Evolutionary conservation across 768 basidiomycete genomes (phyloP), one percentile per base, ranked within the genome.

Genomic region (Boletus edulis): DNA sequence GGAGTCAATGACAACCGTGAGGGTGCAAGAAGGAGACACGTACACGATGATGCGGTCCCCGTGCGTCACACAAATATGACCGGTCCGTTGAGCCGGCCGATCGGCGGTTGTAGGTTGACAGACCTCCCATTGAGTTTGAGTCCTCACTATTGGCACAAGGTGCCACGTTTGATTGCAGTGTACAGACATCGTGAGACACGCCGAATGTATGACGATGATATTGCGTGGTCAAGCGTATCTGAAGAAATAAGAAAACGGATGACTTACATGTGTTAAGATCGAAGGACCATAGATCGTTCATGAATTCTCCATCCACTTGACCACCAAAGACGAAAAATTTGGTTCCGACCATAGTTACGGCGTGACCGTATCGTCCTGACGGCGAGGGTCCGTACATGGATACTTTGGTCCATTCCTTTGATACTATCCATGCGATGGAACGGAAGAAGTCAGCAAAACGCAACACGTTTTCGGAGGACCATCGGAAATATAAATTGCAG

Each of bases 321-420:
- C 97, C 97, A 54, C 96, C 97, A 64, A 97, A 98, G 31, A 98
- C 81, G 69, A 91, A 91, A 75, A 99, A 97, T 70, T 84, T 89
- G 59, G 89, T 91, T 40, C 88, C 91, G 42, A 82, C 81, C 89
- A 99, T 95, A 11, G 91, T 85, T 13, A 94, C 95, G 1, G 95
- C 89, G 72, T 99, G 97, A 0, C 97, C 97, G 66, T 99, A 98
- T 49, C 97, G 81, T 12, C 97, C 97, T 8, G 81, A 80, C 1
- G 97, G 97, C 0, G 85, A 79, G 3, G 86, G 77, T 0, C 92
- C 89, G 47, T 84, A 76, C 9, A 93, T 87, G 3, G 84, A 76
- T 17, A 97, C 89, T 41, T 85, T 82, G 35, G 93, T 97, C 97
- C 97, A 99, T 69, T 98, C 97, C 59, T 90, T 85, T 3, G 94